Conservation (phyloP, 2,329 filamentous ascomycete species). For the Claviceps spartinae region DNA sequence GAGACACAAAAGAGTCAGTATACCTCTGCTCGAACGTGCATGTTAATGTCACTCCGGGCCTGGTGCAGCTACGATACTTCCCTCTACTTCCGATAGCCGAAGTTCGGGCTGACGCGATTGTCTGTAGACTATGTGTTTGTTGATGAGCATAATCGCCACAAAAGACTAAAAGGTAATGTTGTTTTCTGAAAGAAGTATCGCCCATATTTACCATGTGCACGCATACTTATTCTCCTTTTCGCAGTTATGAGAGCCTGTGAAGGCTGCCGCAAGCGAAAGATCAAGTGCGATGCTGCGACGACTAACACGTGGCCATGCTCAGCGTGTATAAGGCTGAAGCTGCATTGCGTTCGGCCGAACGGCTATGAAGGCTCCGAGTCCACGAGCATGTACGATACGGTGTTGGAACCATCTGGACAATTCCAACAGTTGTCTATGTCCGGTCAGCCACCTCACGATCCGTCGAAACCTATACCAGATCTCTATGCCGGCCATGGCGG, state of each 20-base stretch:
- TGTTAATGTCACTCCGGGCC: constrained; percentile 5
- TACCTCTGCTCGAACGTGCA: background rate
- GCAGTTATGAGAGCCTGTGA: constrained; percentile 94
- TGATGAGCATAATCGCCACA: constrained; percentile 96
- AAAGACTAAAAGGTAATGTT: constrained; percentile 74
- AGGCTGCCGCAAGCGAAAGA: constrained; percentile 87
- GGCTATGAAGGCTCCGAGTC: constrained; percentile 43
- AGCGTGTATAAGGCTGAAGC: constrained; percentile 79
- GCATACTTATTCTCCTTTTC: background rate
- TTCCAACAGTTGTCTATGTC: constrained; percentile 40
- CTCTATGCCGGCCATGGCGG: constrained; percentile 35
- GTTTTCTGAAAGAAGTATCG: too few species aligned
- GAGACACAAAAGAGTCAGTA: constrained; percentile 74
- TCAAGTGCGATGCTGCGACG: constrained; percentile 94
- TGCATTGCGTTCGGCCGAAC: constrained; percentile 83
- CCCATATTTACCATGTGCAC: background rate
- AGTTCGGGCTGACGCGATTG: background rate
- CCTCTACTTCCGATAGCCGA: background rate
- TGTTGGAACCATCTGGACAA: constrained; percentile 18
- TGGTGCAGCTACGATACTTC: background rate
- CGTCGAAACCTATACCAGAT: constrained; percentile 25
- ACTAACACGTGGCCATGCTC: constrained; percentile 97
- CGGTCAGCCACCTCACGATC: constrained; percentile 25
- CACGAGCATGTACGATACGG: constrained; percentile 19
- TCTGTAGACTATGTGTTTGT: constrained; percentile 84